Base-by-base conservation (phyloP, 495 filamentous ascomycete genomes). In the Aspergillus leporis region DNA sequence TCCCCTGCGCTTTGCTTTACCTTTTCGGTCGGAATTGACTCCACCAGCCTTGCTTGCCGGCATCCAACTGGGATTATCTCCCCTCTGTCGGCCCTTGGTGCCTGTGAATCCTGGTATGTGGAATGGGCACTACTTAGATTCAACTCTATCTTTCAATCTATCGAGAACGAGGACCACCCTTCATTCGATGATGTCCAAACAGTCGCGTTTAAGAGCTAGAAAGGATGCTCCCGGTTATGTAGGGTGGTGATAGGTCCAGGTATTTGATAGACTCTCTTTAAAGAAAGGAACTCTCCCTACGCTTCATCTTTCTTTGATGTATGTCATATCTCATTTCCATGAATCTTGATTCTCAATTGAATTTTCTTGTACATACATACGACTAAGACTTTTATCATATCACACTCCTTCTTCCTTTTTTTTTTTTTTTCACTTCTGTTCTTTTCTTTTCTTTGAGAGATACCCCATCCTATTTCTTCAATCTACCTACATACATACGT, bases 131-230 rank as follows among this genome's bases (percentile, higher is more conserved):
- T 61, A 43, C 61, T 58, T 69, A 61, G 61, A 61, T 61, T 52
- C 63, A 68, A 62, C 60, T 63, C 58, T 68, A 68, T 68, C 56
- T 46, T n/a, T 41, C 58, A 61, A 63, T 60, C 59, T 68, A 68
- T 65, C 58, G 66, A 56, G 66, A 61, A 63, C 55, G 60, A 60
- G 58, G 51, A n/a, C 43, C 30, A 19, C 48, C 53, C 47, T 31
- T 60, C 55, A 59, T 62, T 62, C 58, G 61, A 62, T 40, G 41
- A 53, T 64, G 60, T 45, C 54, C 47, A 32, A 58, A 19, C 48
- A 38, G 53, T 62, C 59, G 57, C 51, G 31, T 41, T 36, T 31
- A 58, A 19, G 46, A 56, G 18, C 18, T 43, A 14, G n/a, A 43
- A n/a, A 59, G 52, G 56, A 62, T 56, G 19, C 14, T 23, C 55